Evolutionary conservation across 352 stramenopile genomes (phyloP).

Genomic region (Globisporangium uncinulatum): DNA sequence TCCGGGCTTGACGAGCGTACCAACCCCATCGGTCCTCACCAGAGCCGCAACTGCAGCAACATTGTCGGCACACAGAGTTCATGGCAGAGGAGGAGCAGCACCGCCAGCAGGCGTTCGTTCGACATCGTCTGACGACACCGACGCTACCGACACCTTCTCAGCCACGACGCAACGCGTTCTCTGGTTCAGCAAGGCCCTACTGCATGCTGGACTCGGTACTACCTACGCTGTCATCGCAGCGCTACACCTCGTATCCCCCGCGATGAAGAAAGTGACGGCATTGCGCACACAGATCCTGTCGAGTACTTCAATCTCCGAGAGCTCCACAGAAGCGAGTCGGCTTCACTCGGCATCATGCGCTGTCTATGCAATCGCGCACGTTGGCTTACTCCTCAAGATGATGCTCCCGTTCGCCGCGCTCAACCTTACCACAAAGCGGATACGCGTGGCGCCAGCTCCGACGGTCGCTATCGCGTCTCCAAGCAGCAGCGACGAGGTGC

Average conservation of each 20-base stretch:
- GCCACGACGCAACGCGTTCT: neutral
- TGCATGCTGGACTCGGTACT: neutral
- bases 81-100: neutral
- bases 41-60: neutral
- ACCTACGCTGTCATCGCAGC: neutral
- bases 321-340: neutral
- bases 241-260: neutral
- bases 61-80: neutral
- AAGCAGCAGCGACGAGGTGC: neutral
- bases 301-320: neutral
- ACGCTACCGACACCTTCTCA: neutral
- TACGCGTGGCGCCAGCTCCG: neutral
- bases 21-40: neutral
- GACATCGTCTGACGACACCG: neutral
- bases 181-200: neutral
- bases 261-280: neutral
- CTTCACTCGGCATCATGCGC: slow-evolving; percentile 1
- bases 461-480: neutral
- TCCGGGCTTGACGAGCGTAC: neutral
- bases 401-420: neutral
- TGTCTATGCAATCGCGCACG: slow-evolving; percentile 1
- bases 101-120: neutral
- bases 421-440: neutral
- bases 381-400: neutral
- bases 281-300: neutral